phyloP scores from a whole-genome alignment of 2,329 filamentous ascomycete genomes.

The Beauveria asiatica region DNA sequence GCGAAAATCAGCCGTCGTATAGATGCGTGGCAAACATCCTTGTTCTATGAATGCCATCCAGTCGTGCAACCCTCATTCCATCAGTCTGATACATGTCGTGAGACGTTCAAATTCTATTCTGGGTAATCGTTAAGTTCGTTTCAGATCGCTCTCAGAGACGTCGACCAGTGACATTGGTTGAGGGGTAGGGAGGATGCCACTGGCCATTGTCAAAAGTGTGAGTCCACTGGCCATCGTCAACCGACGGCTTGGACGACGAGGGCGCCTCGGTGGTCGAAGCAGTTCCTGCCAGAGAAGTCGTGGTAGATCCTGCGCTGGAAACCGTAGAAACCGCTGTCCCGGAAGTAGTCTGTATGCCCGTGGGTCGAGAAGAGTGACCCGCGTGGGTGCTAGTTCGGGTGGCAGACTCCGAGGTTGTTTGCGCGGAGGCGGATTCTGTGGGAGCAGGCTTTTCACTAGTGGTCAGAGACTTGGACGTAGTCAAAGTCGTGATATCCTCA shows the following conservation, averaged over 20 bases:
- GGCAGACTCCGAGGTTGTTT: conserved; percentile 11
- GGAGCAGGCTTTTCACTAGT: not conserved
- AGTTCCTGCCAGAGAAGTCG: too few species aligned
- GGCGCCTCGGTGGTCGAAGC: not conserved
- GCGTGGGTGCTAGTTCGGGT: not conserved
- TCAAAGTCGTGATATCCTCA: not conserved
- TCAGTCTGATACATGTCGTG: conserved; percentile 1
- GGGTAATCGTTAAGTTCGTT: not conserved
- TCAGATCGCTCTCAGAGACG: not conserved
- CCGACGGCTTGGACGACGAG: conserved; percentile 12
- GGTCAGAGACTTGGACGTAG: not conserved
- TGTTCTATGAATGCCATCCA: not conserved
- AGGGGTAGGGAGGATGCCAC: conserved; percentile 38
- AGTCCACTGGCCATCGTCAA: conserved; percentile 14
- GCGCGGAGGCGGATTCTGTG: not conserved
- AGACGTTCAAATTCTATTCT: not conserved
- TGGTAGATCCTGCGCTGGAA: not conserved
- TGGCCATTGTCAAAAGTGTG: conserved; percentile 33
- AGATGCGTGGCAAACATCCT: not conserved
- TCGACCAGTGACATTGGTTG: conserved; percentile 32
- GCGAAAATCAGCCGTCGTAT: not conserved
- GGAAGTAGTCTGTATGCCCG: not conserved
- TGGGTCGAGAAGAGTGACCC: not conserved
- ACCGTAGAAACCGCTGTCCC: too few species aligned
- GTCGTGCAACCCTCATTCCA: not conserved